Percentiles rank a stretch among this genome's conserved stretches.
phyloP scores from a whole-genome alignment of 2,329 filamentous ascomycete genomes.

The Blastomyces parvus region DNA sequence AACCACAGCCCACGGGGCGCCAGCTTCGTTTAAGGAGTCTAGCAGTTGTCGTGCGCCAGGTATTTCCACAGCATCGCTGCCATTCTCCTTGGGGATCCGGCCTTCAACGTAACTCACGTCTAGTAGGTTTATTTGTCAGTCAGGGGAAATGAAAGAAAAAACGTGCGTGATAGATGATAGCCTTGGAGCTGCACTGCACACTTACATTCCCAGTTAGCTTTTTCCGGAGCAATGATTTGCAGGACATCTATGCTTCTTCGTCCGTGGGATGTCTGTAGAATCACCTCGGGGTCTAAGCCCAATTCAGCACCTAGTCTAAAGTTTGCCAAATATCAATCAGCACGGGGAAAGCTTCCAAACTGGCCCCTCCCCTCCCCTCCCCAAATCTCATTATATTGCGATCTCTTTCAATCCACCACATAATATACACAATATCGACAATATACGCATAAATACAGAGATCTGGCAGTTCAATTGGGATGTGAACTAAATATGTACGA shows the following conservation, averaged over 20 bases:
- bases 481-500: constrained; percentile 21
- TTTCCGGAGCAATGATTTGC: constrained; percentile 65
- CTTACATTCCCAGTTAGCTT: constrained; percentile 89
- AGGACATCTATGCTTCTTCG: constrained; percentile 81
- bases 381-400: background rate
- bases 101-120: constrained; percentile 73
- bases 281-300: constrained; percentile 71
- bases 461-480: background rate
- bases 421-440: constrained; percentile 1
- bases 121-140: constrained; percentile 29
- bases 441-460: background rate
- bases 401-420: background rate
- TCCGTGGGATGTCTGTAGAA: constrained; percentile 85
- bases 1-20: constrained; percentile 77
- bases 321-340: background rate
- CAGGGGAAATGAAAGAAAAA: constrained; percentile 2
- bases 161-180: background rate
- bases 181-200: constrained; percentile 18
- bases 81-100: constrained; percentile 65
- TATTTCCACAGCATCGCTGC: constrained; percentile 71
- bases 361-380: no score
- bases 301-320: constrained; percentile 59
- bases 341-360: background rate
- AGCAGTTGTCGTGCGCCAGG: constrained; percentile 69
- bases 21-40: constrained; percentile 50